Evolutionary conservation across 2,329 filamentous ascomycete genomes (phyloP).

Genomic region (Sclerotinia subarctica): DNA sequence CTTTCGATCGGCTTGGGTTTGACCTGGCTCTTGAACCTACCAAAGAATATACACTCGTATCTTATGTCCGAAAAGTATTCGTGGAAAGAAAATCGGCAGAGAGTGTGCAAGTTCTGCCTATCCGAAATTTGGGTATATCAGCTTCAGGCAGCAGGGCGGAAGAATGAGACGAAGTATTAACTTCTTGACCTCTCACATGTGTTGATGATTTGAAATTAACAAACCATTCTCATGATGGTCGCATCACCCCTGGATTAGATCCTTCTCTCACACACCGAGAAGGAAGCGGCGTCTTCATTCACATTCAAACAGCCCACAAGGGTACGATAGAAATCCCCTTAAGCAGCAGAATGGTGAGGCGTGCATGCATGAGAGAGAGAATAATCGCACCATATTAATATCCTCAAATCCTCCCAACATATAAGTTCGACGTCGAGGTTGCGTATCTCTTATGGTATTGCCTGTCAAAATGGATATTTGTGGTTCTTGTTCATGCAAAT

Average conservation of each 20-base stretch:
- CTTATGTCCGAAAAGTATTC: not conserved
- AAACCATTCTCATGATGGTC: not conserved
- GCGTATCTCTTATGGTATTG: not conserved
- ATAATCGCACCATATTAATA: not conserved
- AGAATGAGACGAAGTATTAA: not conserved
- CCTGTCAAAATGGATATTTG: no score
- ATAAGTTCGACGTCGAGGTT: not conserved
- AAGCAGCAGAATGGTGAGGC: not conserved
- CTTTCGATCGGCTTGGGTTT: not conserved
- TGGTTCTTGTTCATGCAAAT: not conserved
- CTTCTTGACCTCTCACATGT: not conserved
- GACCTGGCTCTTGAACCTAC: no score
- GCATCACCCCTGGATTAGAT: not conserved
- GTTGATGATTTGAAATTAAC: not conserved
- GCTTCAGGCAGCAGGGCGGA: not conserved
- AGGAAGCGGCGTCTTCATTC: not conserved
- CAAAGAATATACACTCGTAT: not conserved
- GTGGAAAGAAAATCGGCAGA: not conserved
- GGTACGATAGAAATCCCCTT: not conserved
- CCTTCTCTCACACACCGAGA: not conserved
- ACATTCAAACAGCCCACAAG: not conserved
- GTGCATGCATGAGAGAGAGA: not conserved
- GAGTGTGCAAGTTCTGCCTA: not conserved
- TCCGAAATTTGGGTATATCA: not conserved
- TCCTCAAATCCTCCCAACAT: not conserved